These are phyloP conservation scores for Kregervanrija pseudodelftensis DNA, from an alignment of 805 yeast genomes.

Conservation along the genomic window DNA sequence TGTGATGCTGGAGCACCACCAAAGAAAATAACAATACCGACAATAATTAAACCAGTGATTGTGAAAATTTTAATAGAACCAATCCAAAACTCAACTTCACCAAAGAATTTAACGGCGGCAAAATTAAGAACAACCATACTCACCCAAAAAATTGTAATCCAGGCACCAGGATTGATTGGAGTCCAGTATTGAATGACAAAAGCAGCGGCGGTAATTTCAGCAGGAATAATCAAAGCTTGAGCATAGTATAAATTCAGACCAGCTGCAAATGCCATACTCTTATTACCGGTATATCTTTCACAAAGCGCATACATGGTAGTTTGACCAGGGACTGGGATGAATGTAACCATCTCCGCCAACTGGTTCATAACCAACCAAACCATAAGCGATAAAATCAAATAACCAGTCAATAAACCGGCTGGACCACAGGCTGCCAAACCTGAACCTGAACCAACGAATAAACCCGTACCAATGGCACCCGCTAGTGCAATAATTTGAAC, in stretches of 20 bases:
- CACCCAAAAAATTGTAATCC: slow-evolving; percentile 48
- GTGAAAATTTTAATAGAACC: slow-evolving; percentile 60
- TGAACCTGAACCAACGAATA: slow-evolving; percentile 45
- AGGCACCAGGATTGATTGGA: slow-evolving; percentile 44
- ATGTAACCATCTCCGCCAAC: slow-evolving; percentile 62
- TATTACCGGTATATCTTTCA: slow-evolving; percentile 25
- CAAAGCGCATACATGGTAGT: slow-evolving; percentile 21
- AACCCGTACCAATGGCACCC: slow-evolving; percentile 64
- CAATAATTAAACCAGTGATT: slow-evolving; percentile 51
- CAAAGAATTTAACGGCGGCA: slow-evolving; percentile 33
- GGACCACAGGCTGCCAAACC: slow-evolving; percentile 29
- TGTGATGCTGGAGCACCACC: slow-evolving; percentile 53
- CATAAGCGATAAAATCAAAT: slow-evolving; percentile 53
- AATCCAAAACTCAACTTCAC: slow-evolving; percentile 58
- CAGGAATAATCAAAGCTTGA: slow-evolving; percentile 29
- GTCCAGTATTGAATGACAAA: slow-evolving; percentile 57
- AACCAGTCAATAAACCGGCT: slow-evolving; percentile 44
- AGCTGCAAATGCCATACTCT: slow-evolving; percentile 24
- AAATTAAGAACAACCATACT: slow-evolving; percentile 39
- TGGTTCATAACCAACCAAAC: slow-evolving; percentile 60
- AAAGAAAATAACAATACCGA: slow-evolving; percentile 48
- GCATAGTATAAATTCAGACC: slow-evolving; percentile 33
- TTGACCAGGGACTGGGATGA: slow-evolving; percentile 51
- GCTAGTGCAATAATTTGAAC: slow-evolving; percentile 64
- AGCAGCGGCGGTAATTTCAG: slow-evolving; percentile 56